Evolutionary conservation across 371 early-diverging fungal species (phyloP).

Genomic region (Mortierella sp.): DNA sequence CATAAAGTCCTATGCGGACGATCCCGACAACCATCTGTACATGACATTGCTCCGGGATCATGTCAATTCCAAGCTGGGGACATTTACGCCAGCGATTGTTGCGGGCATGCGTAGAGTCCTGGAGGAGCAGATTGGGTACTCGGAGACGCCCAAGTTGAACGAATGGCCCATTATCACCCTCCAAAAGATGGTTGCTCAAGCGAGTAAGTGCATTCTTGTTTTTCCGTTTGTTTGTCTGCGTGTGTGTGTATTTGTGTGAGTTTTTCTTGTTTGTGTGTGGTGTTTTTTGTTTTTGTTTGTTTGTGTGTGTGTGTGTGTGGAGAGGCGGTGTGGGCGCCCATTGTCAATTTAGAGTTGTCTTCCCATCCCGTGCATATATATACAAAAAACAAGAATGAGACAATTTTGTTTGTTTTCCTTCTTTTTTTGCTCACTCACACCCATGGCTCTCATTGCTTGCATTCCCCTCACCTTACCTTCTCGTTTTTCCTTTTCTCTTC

Average conservation of each 20-base stretch:
- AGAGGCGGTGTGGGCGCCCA: background rate
- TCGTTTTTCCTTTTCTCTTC: background rate
- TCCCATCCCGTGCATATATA: background rate
- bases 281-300: background rate
- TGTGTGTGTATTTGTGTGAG: too few relatives aligned
- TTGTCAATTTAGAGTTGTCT: background rate
- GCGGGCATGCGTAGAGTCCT: background rate
- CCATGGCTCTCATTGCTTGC: background rate
- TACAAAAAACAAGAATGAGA: too few relatives aligned
- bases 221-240: background rate
- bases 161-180: background rate
- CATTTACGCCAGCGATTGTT: conserved; percentile 12
- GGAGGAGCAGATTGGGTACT: background rate
- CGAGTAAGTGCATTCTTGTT: conserved; percentile 9
- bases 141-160: background rate
- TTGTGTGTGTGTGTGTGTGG: background rate
- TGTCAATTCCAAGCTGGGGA: conserved; percentile 8
- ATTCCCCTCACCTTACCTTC: background rate
- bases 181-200: conserved; percentile 1
- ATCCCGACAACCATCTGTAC: background rate
- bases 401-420: background rate
- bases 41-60: conserved; percentile 15
- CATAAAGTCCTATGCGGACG: conserved; percentile 12
- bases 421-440: background rate
- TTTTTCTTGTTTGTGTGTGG: background rate